These are phyloP conservation scores for Baeospora myosura DNA, from an alignment of 1,284 basidiomycete species.

Conservation along the genomic window DNA sequence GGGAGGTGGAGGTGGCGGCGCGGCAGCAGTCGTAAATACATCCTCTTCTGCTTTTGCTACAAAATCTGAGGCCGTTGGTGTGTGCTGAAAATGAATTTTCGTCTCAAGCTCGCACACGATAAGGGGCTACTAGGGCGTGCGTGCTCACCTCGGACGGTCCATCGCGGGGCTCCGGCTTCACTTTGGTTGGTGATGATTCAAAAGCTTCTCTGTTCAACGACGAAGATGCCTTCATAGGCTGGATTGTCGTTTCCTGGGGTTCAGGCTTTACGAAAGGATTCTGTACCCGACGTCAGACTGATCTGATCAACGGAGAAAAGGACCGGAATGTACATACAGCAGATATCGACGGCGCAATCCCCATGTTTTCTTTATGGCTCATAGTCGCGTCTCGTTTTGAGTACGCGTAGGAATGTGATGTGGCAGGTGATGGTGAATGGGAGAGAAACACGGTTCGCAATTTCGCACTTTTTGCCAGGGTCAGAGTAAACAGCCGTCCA, in stretches of 20 bases:
- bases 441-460: no score
- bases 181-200: no score
- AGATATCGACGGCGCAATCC: constrained; percentile 7
- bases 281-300: constrained; percentile 6
- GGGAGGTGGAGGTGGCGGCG: no score
- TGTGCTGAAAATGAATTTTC: neutral
- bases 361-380: constrained; percentile 24
- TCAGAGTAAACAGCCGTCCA: no score
- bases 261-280: constrained; percentile 32
- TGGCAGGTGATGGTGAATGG: constrained; percentile 11
- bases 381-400: constrained; percentile 9
- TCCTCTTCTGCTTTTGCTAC: neutral
- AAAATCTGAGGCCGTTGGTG: neutral
- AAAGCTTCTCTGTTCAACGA: constrained; percentile 12
- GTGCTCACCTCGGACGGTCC: no score
- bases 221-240: constrained; percentile 21
- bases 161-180: no score
- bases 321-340: constrained; percentile 5
- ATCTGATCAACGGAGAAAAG: neutral
- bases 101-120: neutral
- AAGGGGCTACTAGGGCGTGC: no score
- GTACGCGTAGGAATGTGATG: constrained; percentile 5
- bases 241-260: no score
- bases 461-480: no score
- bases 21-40: neutral